Percentiles rank a stretch among this genome's conserved stretches.
Evolutionary conservation across 202 grass and related monocot species (phyloP).

Genomic region (Setaria viridis): DNA sequence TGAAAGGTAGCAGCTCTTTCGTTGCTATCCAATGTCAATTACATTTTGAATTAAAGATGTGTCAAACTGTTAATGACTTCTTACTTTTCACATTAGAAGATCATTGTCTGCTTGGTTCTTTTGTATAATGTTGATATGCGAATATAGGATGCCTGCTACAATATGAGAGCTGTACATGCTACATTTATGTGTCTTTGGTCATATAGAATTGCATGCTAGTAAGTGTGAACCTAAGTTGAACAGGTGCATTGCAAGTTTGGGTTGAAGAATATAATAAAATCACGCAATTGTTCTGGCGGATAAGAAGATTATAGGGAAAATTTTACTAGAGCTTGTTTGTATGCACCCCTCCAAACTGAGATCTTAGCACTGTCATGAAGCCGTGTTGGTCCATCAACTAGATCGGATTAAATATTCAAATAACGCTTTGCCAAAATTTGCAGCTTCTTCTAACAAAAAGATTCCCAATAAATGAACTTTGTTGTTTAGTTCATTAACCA

Average conservation of each 20-base stretch:
- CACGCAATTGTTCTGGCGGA: constrained; percentile 8
- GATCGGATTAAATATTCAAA: constrained; percentile 13
- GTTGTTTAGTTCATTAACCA: constrained; percentile 37
- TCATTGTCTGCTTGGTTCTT: not conserved
- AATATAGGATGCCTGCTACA: not conserved
- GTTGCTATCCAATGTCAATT: not conserved
- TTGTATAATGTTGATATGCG: not conserved
- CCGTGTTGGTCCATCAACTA: not conserved
- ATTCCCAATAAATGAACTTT: constrained; percentile 15
- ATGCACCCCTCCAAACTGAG: not conserved
- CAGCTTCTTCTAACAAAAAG: not conserved
- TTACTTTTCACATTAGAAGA: constrained; percentile 29
- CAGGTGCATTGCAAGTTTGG: not conserved
- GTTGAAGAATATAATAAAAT: not conserved
- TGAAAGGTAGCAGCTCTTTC: not conserved
- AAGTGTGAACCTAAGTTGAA: not conserved
- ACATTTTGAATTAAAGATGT: constrained; percentile 9
- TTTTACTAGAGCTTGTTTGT: not conserved
- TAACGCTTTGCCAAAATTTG: constrained; percentile 5
- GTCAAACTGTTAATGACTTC: not conserved
- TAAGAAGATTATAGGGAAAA: constrained; percentile 12
- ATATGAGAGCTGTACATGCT: constrained; percentile 2
- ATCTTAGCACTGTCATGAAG: not conserved
- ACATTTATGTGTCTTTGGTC: not conserved
- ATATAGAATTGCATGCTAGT: constrained; percentile 11